Evolutionary conservation across 371 early-diverging fungal species (phyloP).

Genomic region (Apophysomyces elegans): DNA sequence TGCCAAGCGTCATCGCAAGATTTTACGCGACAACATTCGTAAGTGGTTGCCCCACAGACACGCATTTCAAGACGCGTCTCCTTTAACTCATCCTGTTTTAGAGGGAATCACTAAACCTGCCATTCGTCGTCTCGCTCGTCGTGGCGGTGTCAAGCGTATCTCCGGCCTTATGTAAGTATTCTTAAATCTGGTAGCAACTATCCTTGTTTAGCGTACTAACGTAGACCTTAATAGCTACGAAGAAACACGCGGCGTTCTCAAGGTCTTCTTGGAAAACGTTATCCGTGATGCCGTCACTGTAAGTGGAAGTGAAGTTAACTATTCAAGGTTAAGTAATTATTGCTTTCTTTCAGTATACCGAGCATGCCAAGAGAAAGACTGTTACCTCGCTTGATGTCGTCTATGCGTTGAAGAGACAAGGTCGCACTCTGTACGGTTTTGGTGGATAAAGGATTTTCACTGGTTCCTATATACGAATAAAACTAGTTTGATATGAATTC

Average conservation of each 20-base stretch:
- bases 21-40: slow-evolving; percentile 97
- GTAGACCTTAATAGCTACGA: slow-evolving; percentile 67
- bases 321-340: background rate
- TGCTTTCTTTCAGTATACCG: slow-evolving; percentile 75
- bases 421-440: slow-evolving; percentile 83
- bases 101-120: slow-evolving; percentile 99
- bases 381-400: slow-evolving; percentile 91
- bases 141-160: slow-evolving; percentile 99
- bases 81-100: background rate
- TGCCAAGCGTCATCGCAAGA: slow-evolving; percentile 99
- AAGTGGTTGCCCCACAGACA: slow-evolving; percentile 46
- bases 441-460: slow-evolving; percentile 29
- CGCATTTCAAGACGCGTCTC: slow-evolving; percentile 10
- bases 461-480: background rate
- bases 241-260: slow-evolving; percentile 97
- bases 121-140: slow-evolving; percentile 99
- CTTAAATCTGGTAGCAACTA: background rate
- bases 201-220: background rate
- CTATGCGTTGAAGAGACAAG: slow-evolving; percentile 97
- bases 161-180: slow-evolving; percentile 84
- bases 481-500: background rate
- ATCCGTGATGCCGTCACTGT: slow-evolving; percentile 95
- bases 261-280: slow-evolving; percentile 98
- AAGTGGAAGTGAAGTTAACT: background rate
- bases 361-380: slow-evolving; percentile 99